A percentile compares a stretch with the other conserved stretches of the same genome.
Evolutionary conservation across 2,329 filamentous ascomycete species (phyloP).

Genomic region (Aspergillus luchuensis): DNA sequence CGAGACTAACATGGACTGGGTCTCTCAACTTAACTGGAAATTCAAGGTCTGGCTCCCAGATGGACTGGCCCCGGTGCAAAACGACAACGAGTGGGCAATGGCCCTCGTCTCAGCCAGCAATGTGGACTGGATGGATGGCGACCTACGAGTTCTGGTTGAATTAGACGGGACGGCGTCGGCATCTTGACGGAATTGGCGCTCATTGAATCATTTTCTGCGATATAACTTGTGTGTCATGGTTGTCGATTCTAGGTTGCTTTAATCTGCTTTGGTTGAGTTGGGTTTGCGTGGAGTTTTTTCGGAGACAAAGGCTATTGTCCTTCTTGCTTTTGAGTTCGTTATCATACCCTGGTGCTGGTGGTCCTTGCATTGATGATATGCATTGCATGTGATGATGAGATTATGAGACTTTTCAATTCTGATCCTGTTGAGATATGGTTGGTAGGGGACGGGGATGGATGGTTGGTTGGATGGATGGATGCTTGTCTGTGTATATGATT

Average conservation of each 20-base stretch:
- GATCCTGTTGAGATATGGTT: too few species aligned
- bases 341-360: too few species aligned
- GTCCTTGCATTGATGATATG: too few species aligned
- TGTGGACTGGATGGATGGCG: conserved; percentile 52
- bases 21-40: conserved; percentile 30
- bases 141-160: conserved; percentile 47
- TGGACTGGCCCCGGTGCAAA: conserved; percentile 42
- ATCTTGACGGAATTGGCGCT: too few species aligned
- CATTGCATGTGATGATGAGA: too few species aligned
- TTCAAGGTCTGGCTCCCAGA: conserved; percentile 47
- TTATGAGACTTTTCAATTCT: too few species aligned
- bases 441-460: too few species aligned
- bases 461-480: too few species aligned
- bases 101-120: conserved; percentile 46
- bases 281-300: neutral
- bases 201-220: neutral
- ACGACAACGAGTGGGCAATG: conserved; percentile 49
- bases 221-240: neutral
- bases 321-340: too few species aligned
- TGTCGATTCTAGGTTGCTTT: neutral
- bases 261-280: too few species aligned
- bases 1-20: conserved; percentile 24
- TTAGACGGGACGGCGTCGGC: conserved; percentile 22
- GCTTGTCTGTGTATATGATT: too few species aligned
- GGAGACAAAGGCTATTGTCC: too few species aligned